These are phyloP conservation scores for Yarrowia yakushimensis DNA, from an alignment of 805 yeast species.

Conservation along the genomic window DNA sequence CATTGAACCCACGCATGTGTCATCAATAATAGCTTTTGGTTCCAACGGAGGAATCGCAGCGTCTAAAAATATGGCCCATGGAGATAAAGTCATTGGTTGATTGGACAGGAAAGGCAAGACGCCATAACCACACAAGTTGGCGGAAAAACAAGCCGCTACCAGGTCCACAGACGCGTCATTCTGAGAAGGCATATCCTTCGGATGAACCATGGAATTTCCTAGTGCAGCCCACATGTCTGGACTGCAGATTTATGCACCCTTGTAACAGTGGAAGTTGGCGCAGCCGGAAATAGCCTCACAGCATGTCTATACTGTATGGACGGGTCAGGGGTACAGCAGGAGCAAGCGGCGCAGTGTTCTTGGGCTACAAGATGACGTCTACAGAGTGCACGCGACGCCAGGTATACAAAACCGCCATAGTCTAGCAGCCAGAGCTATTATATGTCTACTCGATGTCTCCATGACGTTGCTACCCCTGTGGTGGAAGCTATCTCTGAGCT, in stretches of 20 bases:
- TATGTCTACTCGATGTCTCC: neutral
- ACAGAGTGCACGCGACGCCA: neutral
- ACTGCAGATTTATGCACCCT: constrained; percentile 1
- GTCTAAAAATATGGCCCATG: neutral
- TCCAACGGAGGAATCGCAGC: neutral
- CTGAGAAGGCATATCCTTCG: neutral
- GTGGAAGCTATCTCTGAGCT: neutral
- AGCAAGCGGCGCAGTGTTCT: neutral
- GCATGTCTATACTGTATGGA: neutral
- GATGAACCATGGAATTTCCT: constrained; percentile 11
- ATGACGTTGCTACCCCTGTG: neutral
- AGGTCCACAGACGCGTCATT: neutral
- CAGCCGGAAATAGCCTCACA: constrained; percentile 5
- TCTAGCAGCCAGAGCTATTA: neutral
- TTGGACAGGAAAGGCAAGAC: neutral
- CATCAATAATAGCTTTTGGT: neutral
- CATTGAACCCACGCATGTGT: neutral
- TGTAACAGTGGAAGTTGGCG: neutral
- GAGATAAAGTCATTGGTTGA: neutral
- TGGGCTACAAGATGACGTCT: neutral
- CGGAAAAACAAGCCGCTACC: neutral
- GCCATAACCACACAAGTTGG: neutral
- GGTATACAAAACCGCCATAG: neutral
- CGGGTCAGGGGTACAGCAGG: constrained; percentile 17
- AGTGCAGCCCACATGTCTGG: constrained; percentile 18